Evolutionary conservation across 176 grass and related monocot species (phyloP).

Genomic region (Triticum urartu): DNA sequence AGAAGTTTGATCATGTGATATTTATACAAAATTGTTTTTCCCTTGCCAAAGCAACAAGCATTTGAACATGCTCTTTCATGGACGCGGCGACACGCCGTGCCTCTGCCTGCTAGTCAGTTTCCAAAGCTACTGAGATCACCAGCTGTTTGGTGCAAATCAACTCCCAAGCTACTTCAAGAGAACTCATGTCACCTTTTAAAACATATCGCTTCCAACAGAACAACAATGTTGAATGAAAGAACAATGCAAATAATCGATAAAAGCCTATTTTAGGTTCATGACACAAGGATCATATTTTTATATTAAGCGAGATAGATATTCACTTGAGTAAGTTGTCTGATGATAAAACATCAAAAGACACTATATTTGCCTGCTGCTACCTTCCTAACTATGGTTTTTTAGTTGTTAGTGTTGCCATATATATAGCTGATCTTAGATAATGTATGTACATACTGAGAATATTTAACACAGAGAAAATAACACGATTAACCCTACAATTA

Average conservation of each 20-base stretch:
- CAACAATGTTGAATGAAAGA: background rate
- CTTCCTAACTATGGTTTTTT: background rate
- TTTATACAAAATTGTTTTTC: too few species aligned
- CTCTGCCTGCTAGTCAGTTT: background rate
- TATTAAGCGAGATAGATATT: background rate
- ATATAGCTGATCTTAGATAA: slow-evolving; percentile 5
- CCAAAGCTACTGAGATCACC: background rate
- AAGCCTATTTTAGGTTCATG: background rate
- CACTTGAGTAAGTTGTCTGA: background rate
- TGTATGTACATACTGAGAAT: background rate
- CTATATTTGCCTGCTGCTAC: background rate
- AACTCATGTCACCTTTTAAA: background rate
- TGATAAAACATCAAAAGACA: background rate
- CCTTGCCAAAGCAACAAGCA: too few species aligned
- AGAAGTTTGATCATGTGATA: too few species aligned
- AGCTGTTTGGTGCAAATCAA: background rate
- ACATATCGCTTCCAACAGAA: background rate
- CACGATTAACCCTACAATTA: background rate
- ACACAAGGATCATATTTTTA: background rate
- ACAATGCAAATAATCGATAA: background rate
- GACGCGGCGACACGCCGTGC: too few species aligned
- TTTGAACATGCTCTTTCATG: too few species aligned
- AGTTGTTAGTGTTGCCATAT: background rate
- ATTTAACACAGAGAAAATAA: background rate
- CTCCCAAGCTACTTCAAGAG: background rate